Evolutionary conservation across 768 basidiomycete species (phyloP).

Genomic region (Calocera viscosa): DNA sequence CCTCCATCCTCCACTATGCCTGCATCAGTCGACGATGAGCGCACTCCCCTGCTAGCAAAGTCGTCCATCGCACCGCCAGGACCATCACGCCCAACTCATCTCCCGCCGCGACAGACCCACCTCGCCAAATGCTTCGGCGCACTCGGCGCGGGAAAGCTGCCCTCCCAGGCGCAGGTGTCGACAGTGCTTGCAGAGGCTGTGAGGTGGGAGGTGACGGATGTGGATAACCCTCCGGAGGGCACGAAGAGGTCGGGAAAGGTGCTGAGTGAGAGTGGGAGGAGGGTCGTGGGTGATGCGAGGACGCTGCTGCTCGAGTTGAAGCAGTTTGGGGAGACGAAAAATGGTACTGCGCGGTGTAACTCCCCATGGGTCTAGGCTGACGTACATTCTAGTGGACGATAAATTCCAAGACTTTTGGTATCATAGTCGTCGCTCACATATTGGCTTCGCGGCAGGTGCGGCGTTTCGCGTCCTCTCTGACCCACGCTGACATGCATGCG

Average conservation of each 20-base stretch:
- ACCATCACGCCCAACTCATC: not conserved
- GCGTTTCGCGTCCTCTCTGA: not conserved
- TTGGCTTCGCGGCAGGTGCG: not conserved
- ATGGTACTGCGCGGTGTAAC: not conserved
- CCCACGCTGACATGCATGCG: not conserved
- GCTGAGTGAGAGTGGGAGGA: slow-evolving; percentile 2
- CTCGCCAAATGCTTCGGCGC: not conserved
- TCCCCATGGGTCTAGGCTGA: not conserved
- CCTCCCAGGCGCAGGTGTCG: not conserved
- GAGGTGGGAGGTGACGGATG: not conserved
- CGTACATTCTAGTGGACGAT: not conserved
- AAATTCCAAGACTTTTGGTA: slow-evolving; percentile 2
- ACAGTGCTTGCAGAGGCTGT: not conserved
- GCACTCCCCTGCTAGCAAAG: not conserved
- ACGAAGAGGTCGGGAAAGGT: not conserved
- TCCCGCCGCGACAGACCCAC: not conserved
- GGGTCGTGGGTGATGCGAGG: slow-evolving; percentile 1
- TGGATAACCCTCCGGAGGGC: not conserved
- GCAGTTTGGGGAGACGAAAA: not conserved
- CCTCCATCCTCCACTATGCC: not conserved
- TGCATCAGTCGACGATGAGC: not conserved
- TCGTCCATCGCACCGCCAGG: not conserved
- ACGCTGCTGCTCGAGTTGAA: not conserved
- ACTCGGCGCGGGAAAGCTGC: not conserved
- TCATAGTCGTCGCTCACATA: not conserved